Evolutionary conservation across 2,329 filamentous ascomycete species (phyloP).

Genomic region (Trichoderma cornu-damae): DNA sequence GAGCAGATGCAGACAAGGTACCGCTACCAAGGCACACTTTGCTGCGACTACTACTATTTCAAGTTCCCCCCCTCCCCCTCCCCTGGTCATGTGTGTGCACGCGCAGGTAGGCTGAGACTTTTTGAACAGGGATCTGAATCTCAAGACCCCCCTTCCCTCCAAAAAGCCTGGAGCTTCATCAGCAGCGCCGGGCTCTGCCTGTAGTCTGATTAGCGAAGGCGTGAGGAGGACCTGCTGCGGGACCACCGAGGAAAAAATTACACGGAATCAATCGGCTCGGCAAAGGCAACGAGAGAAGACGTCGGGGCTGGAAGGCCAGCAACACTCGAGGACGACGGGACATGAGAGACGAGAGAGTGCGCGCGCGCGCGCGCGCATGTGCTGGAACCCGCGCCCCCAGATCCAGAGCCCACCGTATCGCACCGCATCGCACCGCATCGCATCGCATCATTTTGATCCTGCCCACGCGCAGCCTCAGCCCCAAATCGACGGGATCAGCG

Average conservation of each 20-base stretch:
- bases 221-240: too few relatives aligned
- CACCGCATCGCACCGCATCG: neutral
- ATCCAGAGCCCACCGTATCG: neutral
- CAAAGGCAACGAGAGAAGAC: neutral
- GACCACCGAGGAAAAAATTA: neutral
- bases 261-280: neutral
- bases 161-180: too few relatives aligned
- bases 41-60: neutral
- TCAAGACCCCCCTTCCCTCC: neutral
- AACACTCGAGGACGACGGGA: too few relatives aligned
- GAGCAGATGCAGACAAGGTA: neutral
- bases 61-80: too few relatives aligned
- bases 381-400: neutral
- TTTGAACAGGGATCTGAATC: neutral
- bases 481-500: conserved; percentile 14
- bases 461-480: neutral
- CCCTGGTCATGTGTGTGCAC: too few relatives aligned
- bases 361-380: too few relatives aligned
- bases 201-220: too few relatives aligned
- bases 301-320: neutral
- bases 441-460: neutral
- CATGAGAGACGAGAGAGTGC: too few relatives aligned
- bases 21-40: too few relatives aligned
- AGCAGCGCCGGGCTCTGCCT: neutral
- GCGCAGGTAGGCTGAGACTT: too few relatives aligned